Conservation (phyloP, 805 yeast species). For the Myxozyma geophila region DNA sequence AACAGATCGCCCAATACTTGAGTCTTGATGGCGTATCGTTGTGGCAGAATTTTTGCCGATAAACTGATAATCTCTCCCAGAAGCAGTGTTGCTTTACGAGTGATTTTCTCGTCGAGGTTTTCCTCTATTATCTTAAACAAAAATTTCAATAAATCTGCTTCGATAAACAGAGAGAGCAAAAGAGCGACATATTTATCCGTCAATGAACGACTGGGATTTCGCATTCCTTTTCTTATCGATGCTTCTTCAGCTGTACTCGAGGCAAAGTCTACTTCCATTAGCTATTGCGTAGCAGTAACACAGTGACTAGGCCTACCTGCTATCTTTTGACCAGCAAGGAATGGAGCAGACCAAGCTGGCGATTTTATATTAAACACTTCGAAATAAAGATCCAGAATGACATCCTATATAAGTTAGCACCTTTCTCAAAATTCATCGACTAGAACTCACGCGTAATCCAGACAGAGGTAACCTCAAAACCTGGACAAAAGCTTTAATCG, state of each 20-base stretch:
- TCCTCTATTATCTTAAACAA: slow-evolving; percentile 31
- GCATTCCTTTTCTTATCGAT: neutral
- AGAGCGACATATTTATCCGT: slow-evolving; percentile 70
- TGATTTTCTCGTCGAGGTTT: slow-evolving; percentile 50
- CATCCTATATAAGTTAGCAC: slow-evolving; percentile 50
- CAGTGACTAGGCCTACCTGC: slow-evolving; percentile 17
- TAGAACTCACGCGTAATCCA: slow-evolving; percentile 43
- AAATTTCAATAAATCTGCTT: slow-evolving; percentile 34
- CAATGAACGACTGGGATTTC: slow-evolving; percentile 21
- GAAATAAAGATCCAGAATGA: slow-evolving; percentile 70
- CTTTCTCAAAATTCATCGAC: neutral
- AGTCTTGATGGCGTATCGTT: slow-evolving; percentile 45
- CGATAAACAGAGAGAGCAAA: slow-evolving; percentile 58
- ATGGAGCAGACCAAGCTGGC: slow-evolving; percentile 57
- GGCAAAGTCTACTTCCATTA: slow-evolving; percentile 1
- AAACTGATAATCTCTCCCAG: slow-evolving; percentile 64
- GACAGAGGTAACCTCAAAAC: slow-evolving; percentile 67
- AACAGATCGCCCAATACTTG: slow-evolving; percentile 40
- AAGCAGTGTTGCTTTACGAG: slow-evolving; percentile 65
- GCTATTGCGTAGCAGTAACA: neutral
- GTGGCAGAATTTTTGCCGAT: slow-evolving; percentile 60
- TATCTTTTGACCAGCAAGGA: slow-evolving; percentile 42
- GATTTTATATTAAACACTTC: slow-evolving; percentile 67
- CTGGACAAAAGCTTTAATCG: slow-evolving; percentile 60
- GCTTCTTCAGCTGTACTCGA: slow-evolving; percentile 6